Evolutionary conservation across 176 grass and related monocot species (phyloP).

Genomic region (Triticum dicoccoides): DNA sequence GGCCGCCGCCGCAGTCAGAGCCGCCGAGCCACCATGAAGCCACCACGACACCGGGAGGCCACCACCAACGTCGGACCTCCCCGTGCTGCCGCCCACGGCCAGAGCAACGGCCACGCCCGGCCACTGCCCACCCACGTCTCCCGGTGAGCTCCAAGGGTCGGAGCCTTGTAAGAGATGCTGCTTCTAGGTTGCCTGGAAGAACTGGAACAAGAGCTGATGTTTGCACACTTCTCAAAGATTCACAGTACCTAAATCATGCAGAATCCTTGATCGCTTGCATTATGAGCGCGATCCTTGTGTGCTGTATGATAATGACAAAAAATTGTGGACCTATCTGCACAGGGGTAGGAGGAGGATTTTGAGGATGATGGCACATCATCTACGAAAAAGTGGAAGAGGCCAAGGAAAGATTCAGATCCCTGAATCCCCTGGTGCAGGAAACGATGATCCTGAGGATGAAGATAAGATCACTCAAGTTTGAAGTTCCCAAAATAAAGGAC

Average conservation of each 20-base stretch:
- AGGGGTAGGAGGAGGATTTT: constrained; percentile 98
- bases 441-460: constrained; percentile 50
- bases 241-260: constrained; percentile 86
- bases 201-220: constrained; percentile 99
- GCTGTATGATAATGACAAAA: constrained; percentile 93
- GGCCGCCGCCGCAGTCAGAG: too few species aligned
- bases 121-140: too few species aligned
- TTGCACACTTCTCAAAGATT: constrained; percentile 91
- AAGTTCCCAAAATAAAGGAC: too few species aligned
- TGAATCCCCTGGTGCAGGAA: constrained; percentile 38
- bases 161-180: constrained; percentile 82
- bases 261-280: constrained; percentile 90
- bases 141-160: too few species aligned
- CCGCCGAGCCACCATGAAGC: too few species aligned
- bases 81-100: too few species aligned
- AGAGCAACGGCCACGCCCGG: too few species aligned
- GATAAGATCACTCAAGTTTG: too few species aligned
- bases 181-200: constrained; percentile 81
- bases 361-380: constrained; percentile 98
- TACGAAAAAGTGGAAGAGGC: constrained; percentile 98
- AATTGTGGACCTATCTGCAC: constrained; percentile 97
- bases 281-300: constrained; percentile 98
- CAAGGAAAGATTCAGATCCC: constrained; percentile 83
- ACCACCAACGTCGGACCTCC: too few species aligned
- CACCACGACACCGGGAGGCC: too few species aligned